These are phyloP conservation scores for Cyclotella sp. DNA, from an alignment of 108 stramenopile species.

Conservation along the genomic window DNA sequence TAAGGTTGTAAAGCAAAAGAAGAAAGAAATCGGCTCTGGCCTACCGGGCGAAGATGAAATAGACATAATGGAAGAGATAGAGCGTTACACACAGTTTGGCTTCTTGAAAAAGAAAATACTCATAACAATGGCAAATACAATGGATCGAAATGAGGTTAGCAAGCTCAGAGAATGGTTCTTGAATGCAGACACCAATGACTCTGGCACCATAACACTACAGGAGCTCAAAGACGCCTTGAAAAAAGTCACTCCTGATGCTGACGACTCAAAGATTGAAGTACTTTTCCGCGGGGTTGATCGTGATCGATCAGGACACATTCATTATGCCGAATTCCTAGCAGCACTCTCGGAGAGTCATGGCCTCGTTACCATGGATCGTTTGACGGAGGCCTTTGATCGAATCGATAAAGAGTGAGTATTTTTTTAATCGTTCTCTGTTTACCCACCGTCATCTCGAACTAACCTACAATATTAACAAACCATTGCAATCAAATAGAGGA, in stretches of 20 bases:
- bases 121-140: slow-evolving; percentile 66
- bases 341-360: slow-evolving; percentile 73
- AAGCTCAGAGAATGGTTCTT: slow-evolving; percentile 62
- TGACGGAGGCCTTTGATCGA: slow-evolving; percentile 79
- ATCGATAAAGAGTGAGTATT: slow-evolving; percentile 60
- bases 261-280: slow-evolving; percentile 54
- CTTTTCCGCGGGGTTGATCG: slow-evolving; percentile 72
- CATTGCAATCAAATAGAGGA: slow-evolving; percentile 13
- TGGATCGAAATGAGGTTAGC: slow-evolving; percentile 61
- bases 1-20: slow-evolving; percentile 32
- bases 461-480: not conserved
- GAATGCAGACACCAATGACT: slow-evolving; percentile 60
- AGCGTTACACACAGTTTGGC: slow-evolving; percentile 51
- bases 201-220: slow-evolving; percentile 65
- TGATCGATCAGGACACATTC: slow-evolving; percentile 71
- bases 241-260: slow-evolving; percentile 50
- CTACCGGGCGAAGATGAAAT: slow-evolving; percentile 1
- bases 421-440: not conserved
- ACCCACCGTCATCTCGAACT: too few relatives aligned
- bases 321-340: slow-evolving; percentile 80
- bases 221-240: slow-evolving; percentile 60
- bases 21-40: slow-evolving; percentile 11
- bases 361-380: slow-evolving; percentile 66
- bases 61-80: slow-evolving; percentile 46
- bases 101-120: slow-evolving; percentile 65